Conservation (phyloP, 2,329 filamentous ascomycete genomes). For the Phialophora tarda region DNA sequence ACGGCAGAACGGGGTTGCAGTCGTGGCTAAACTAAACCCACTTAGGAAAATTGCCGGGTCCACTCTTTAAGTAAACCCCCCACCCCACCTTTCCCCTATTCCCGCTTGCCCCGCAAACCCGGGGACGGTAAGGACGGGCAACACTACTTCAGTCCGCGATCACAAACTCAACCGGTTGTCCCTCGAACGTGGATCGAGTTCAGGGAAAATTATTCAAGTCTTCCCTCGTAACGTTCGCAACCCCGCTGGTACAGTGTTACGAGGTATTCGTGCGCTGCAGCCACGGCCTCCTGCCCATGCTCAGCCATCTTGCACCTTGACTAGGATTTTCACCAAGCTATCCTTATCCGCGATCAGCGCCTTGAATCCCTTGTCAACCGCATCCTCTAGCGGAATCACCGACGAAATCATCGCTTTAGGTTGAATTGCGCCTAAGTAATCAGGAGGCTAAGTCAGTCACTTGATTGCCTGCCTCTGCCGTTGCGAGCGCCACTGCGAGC, state of each 20-base stretch:
- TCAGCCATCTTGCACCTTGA: conserved; percentile 4
- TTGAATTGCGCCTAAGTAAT: background rate
- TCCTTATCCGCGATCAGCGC: conserved; percentile 9
- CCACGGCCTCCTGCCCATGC: background rate
- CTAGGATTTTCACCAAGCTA: conserved; percentile 7
- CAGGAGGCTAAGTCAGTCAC: no score
- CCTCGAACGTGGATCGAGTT: no score
- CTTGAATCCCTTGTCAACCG: conserved; percentile 9
- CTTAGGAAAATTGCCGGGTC: background rate
- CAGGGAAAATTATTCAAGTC: no score
- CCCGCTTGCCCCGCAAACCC: background rate
- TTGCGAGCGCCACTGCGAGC: no score
- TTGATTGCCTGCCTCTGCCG: no score
- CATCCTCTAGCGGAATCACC: conserved; percentile 9
- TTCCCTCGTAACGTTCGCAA: no score
- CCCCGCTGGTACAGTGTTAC: no score
- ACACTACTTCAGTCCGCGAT: background rate
- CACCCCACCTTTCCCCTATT: background rate
- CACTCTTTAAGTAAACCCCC: background rate
- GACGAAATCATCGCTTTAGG: conserved; percentile 6
- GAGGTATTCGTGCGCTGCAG: background rate
- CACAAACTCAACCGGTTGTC: no score
- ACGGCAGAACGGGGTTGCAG: background rate
- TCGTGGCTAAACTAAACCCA: background rate
- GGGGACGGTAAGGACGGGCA: background rate